phyloP scores from a whole-genome alignment of 2,329 filamentous ascomycete genomes.

The Coniochaeta prunicola region DNA sequence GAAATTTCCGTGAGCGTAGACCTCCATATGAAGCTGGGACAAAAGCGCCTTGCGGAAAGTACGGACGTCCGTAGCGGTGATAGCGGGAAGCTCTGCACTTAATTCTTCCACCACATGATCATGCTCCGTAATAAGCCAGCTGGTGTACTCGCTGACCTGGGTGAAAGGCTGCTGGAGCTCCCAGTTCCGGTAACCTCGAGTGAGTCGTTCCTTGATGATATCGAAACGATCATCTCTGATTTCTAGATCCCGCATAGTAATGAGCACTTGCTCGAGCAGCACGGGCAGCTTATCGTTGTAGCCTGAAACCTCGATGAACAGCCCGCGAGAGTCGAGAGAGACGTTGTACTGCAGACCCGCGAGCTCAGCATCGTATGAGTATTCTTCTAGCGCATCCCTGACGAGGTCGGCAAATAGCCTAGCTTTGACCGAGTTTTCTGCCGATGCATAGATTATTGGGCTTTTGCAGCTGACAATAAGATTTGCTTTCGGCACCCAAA shows the following conservation, averaged over 20 bases:
- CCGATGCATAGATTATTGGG: constrained; percentile 70
- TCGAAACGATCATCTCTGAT: constrained; percentile 83
- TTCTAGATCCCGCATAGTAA: constrained; percentile 76
- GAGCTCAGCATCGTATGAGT: constrained; percentile 92
- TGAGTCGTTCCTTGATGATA: constrained; percentile 80
- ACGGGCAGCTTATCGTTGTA: constrained; percentile 97
- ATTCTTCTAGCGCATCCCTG: constrained; percentile 81
- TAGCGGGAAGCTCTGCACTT: constrained; percentile 64
- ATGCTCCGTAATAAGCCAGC: constrained; percentile 67
- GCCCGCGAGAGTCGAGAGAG: constrained; percentile 61
- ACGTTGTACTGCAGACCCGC: constrained; percentile 82
- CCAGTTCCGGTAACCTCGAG: constrained; percentile 74
- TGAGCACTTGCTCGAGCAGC: constrained; percentile 79
- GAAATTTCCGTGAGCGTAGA: constrained; percentile 84
- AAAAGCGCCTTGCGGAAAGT: constrained; percentile 75
- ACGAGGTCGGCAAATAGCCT: constrained; percentile 80
- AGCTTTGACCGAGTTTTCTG: constrained; percentile 70
- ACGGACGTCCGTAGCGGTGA: constrained; percentile 68
- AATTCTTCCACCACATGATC: constrained; percentile 76
- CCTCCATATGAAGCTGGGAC: constrained; percentile 78
- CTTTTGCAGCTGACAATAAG: constrained; percentile 75
- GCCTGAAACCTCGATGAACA: constrained; percentile 74
- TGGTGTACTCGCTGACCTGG: constrained; percentile 76
- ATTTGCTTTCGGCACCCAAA: constrained; percentile 95
- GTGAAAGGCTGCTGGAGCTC: constrained; percentile 84